Evolutionary conservation across 1,284 basidiomycete species (phyloP), one percentile per base, ranked within the genome.

Genomic region (Flammula alnicola): DNA sequence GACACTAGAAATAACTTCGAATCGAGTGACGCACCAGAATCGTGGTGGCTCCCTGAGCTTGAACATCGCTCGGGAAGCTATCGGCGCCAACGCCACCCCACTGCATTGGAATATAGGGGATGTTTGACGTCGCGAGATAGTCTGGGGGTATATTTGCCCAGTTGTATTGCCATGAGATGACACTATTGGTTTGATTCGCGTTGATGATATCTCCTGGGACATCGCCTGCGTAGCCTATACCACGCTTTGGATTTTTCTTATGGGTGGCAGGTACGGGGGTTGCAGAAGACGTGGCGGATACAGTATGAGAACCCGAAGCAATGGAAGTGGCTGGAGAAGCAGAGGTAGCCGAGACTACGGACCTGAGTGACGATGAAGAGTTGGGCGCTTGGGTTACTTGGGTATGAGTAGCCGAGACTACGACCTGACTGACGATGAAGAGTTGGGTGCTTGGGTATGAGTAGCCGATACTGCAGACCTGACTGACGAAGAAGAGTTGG

Each of bases 21-120:
- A n/a, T n/a, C 32, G 36, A 39, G 20, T 48, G 53, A 44, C 72
- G 46, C 55, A 78, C 76, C 48, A 79, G 59, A 23, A 78, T 61
- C 3, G 66, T 68, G 45, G 69, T 72, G 0, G 75, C 70, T 5
- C 67, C 67, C 52, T 74, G 69, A 20, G 68, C 64, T 33, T 68
- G 66, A 4, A 77, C 65, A n/a, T 68, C 59, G 33, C 65, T 63
- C 1, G 65, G 61, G 29, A 79, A 69, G 10, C 60, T 63, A 29
- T 75, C 67, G 26, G 73, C 70, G 17, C 65, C 62, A 3, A 60
- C 70, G 14, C 69, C 65, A 4, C 77, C 76, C 76, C 76, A 78
- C 60, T 79, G 77, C 77, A 79, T 78, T 1, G 77, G 77, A 19
- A 78, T 63, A 50, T 75, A 78, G 16, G 72, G 65, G 44, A 79